Percentiles rank a stretch among this genome's conserved stretches.
These are phyloP conservation scores for Cordyceps militaris DNA, from an alignment of 2,329 filamentous ascomycete species.

Conservation along the genomic window DNA sequence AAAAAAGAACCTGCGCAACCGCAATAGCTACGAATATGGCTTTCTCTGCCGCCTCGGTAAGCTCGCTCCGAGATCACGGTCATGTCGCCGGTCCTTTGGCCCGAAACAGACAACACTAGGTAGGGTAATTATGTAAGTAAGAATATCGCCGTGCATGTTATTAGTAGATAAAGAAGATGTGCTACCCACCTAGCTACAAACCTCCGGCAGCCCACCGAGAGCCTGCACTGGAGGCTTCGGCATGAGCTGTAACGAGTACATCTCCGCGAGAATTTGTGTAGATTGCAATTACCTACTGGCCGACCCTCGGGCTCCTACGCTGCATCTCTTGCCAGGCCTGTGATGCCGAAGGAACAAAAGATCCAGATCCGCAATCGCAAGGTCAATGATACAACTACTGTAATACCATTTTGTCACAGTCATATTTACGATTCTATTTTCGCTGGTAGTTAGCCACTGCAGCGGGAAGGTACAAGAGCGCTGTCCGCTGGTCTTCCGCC, in stretches of 20 bases:
- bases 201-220: conserved; percentile 1
- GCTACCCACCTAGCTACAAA: background rate
- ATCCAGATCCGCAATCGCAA: no score
- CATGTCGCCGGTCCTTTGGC: conserved; percentile 3
- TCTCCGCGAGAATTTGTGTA: no score
- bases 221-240: background rate
- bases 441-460: no score
- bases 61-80: background rate
- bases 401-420: no score
- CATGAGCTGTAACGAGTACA: background rate
- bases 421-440: background rate
- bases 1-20: no score
- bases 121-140: background rate
- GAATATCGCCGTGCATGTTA: background rate
- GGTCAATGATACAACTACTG: no score
- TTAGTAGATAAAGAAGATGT: background rate
- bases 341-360: background rate
- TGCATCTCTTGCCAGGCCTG: background rate
- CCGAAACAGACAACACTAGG: background rate
- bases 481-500: background rate
- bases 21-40: no score
- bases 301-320: background rate
- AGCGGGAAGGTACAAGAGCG: background rate
- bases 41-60: background rate
- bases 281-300: background rate